These are phyloP conservation scores for Verticillium albo-atrum DNA, from an alignment of 2,329 filamentous ascomycete species.

Conservation along the genomic window DNA sequence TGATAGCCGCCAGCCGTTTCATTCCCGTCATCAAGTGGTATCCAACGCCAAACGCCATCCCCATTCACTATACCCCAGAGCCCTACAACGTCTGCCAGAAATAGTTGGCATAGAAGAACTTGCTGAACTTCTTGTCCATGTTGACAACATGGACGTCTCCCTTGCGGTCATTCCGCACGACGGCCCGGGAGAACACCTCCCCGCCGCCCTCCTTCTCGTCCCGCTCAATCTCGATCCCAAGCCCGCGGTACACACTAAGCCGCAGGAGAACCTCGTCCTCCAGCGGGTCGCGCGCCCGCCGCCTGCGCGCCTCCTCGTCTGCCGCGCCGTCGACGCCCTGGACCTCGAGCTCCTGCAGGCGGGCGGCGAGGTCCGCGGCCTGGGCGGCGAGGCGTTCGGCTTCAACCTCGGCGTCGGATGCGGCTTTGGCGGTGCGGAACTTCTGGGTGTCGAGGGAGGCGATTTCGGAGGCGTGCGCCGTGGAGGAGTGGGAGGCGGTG, in stretches of 20 bases:
- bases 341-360: conserved; percentile 76
- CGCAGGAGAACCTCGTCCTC: conserved; percentile 68
- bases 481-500: conserved; percentile 67
- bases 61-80: neutral
- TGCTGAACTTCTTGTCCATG: conserved; percentile 86
- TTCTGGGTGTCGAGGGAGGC: conserved; percentile 87
- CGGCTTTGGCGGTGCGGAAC: conserved; percentile 90
- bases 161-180: conserved; percentile 79
- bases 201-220: conserved; percentile 62
- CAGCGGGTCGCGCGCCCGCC: conserved; percentile 36
- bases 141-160: conserved; percentile 94
- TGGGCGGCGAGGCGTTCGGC: conserved; percentile 85
- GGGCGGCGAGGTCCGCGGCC: conserved; percentile 67
- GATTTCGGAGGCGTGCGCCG: conserved; percentile 78
- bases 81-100: conserved; percentile 81
- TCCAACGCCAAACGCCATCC: neutral
- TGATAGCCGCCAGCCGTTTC: no score
- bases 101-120: conserved; percentile 91
- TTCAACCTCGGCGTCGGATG: conserved; percentile 86
- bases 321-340: conserved; percentile 75
- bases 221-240: conserved; percentile 84
- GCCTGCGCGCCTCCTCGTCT: conserved; percentile 22
- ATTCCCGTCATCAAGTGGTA: neutral
- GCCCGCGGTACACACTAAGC: conserved; percentile 82
- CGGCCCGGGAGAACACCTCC: conserved; percentile 65